Conservation (phyloP, 192 early-diverging fungal species). For the Gorgonomyces haynaldii region DNA sequence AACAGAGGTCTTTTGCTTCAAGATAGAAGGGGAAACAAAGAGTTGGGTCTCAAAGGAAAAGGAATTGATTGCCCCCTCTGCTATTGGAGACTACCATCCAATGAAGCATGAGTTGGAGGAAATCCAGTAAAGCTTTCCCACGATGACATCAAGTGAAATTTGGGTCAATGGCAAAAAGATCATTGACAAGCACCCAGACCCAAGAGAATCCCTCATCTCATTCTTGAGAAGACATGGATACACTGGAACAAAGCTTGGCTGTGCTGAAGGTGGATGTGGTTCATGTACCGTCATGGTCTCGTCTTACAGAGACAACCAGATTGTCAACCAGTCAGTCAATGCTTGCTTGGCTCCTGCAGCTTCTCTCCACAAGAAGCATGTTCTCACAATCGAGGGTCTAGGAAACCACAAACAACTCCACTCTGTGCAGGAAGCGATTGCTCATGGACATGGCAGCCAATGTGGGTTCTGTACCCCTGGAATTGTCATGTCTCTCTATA, state of each 20-base stretch:
- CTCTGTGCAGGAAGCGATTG: slow-evolving; percentile 64
- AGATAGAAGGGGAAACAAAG: too few species aligned
- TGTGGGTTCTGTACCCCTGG: slow-evolving; percentile 90
- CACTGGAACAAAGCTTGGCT: slow-evolving; percentile 66
- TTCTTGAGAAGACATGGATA: slow-evolving; percentile 22
- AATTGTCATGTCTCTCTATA: slow-evolving; percentile 80
- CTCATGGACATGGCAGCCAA: slow-evolving; percentile 60
- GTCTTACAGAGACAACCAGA: slow-evolving; percentile 28
- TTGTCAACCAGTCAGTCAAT: slow-evolving; percentile 38
- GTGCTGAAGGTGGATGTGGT: slow-evolving; percentile 48
- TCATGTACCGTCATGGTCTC: slow-evolving; percentile 76
- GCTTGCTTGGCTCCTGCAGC: slow-evolving; percentile 64
- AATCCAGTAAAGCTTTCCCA: too few species aligned
- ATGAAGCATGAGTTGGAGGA: too few species aligned
- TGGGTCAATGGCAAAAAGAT: slow-evolving; percentile 16
- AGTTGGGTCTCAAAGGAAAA: too few species aligned
- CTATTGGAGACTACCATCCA: too few species aligned
- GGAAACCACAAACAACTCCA: slow-evolving; percentile 53
- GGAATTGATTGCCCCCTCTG: too few species aligned
- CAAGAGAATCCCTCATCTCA: slow-evolving; percentile 15
- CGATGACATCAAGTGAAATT: too few species aligned
- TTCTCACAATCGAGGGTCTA: slow-evolving; percentile 72
- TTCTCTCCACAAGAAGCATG: slow-evolving; percentile 66
- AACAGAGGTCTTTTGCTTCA: too few species aligned
- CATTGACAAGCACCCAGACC: slow-evolving; percentile 16